Base-by-base conservation (phyloP, 768 basidiomycete genomes). In the Collybiopsis confluens region DNA sequence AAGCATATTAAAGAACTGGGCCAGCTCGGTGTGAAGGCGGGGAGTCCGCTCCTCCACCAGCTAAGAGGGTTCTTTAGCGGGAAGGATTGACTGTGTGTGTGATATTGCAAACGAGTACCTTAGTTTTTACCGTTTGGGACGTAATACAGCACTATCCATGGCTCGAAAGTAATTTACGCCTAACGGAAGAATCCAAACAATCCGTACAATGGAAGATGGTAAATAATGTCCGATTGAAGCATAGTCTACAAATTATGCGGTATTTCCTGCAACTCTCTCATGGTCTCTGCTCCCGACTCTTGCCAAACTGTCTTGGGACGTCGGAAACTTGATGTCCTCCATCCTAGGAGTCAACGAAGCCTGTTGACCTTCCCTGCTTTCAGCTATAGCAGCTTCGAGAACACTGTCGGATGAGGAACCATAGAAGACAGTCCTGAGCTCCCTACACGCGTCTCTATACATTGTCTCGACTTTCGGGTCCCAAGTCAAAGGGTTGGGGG, bases 21-120 rank as follows among this genome's bases (percentile, higher is more conserved):
- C 41, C 63, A 65, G 54, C 54, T 72, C 1, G 66, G 61, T 13
- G 54, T 56, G 49, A 65, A 65, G 48, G 70, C 63, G 10, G 65
- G 68, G 8, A 23, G 36, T 5, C 38, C 38, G 6, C n/a, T 40
- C 4, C 5, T 40, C 6, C 38, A 40, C 8, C 38, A 7, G 5
- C 18, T 40, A n/a, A 40, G 18, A 16, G 38, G 38, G 38, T 40
- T 16, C n/a, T 40, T 40, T 20, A 20, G 38, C 18, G n/a, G n/a
- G 18, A 6, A 20, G 38, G n/a, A 40, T n/a, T n/a, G n/a, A n/a
- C n/a, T n/a, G n/a, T n/a, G n/a, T n/a, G n/a, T n/a, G n/a, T n/a
- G n/a, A n/a, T n/a, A n/a, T n/a, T n/a, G n/a, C n/a, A n/a, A n/a
- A n/a, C n/a, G n/a, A n/a, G n/a, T n/a, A n/a, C n/a, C n/a, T n/a